Percentiles rank a stretch among this genome's conserved stretches.
phyloP scores from a whole-genome alignment of 2,329 filamentous ascomycete genomes.

The Neofusicoccum umdonicola region DNA sequence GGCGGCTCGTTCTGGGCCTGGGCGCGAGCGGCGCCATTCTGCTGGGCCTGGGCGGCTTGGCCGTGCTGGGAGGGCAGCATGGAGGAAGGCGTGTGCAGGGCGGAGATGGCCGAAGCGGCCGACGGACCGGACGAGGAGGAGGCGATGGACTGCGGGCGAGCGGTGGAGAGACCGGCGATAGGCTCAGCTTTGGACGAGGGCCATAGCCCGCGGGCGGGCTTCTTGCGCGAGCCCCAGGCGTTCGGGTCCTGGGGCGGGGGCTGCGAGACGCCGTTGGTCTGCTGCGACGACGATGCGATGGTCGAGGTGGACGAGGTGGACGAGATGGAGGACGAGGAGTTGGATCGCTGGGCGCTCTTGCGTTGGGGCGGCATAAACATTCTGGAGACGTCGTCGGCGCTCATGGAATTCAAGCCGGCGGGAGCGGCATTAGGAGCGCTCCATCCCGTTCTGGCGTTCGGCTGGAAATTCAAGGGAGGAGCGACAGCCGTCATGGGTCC shows the following conservation, averaged over 20 bases:
- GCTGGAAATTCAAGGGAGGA: slow-evolving; percentile 63
- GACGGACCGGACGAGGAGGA: slow-evolving; percentile 57
- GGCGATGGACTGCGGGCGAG: slow-evolving; percentile 61
- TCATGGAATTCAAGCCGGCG: slow-evolving; percentile 68
- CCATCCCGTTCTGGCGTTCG: slow-evolving; percentile 61
- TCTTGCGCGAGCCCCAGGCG: slow-evolving; percentile 49
- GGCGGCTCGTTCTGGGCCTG: slow-evolving; percentile 55
- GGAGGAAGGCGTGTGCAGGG: slow-evolving; percentile 60
- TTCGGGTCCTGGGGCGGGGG: slow-evolving; percentile 20
- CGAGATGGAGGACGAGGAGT: slow-evolving; percentile 81
- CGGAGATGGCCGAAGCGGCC: slow-evolving; percentile 61
- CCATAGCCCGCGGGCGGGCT: slow-evolving; percentile 59
- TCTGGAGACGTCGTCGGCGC: slow-evolving; percentile 77
- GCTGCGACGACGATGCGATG: slow-evolving; percentile 59
- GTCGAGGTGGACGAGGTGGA: slow-evolving; percentile 66
- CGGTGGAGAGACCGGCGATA: slow-evolving; percentile 60
- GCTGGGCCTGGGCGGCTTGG: slow-evolving; percentile 58
- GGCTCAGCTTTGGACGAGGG: slow-evolving; percentile 65
- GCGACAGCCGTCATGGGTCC: slow-evolving; percentile 63
- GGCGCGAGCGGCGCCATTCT: slow-evolving; percentile 54
- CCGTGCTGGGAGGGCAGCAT: slow-evolving; percentile 69
- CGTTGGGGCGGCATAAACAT: slow-evolving; percentile 75
- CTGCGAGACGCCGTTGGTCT: slow-evolving; percentile 59
- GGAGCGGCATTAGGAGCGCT: slow-evolving; percentile 57
- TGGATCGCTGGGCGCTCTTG: slow-evolving; percentile 81